Evolutionary conservation across 2,329 filamentous ascomycete species (phyloP).

Genomic region (Clonostachys rosea): DNA sequence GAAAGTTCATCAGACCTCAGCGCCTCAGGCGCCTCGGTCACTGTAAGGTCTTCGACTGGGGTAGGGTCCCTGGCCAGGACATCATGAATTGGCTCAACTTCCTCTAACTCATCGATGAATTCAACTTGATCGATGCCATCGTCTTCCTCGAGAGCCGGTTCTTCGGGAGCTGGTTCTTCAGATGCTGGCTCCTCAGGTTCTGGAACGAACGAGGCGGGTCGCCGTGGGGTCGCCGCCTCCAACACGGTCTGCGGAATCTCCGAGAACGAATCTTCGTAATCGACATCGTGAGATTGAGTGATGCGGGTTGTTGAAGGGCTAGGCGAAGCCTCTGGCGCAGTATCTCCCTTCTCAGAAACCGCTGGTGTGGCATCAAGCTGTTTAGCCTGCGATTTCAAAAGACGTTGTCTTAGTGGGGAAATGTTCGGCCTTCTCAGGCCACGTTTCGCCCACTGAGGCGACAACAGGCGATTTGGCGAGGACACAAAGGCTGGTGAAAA

Average conservation of each 20-base stretch:
- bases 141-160: not conserved
- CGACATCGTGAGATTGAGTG: not conserved
- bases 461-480: not conserved
- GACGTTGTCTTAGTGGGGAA: slow-evolving; percentile 1
- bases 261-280: slow-evolving; percentile 52
- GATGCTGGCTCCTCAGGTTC: slow-evolving; percentile 2
- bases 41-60: too few relatives aligned
- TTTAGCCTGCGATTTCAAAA: not conserved
- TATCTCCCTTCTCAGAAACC: too few relatives aligned
- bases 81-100: slow-evolving; percentile 3
- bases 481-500: not conserved
- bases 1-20: not conserved
- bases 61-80: too few relatives aligned
- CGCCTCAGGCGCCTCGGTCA: not conserved
- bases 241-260: slow-evolving; percentile 48
- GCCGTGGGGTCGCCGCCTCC: slow-evolving; percentile 40
- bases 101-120: slow-evolving; percentile 2
- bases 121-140: not conserved
- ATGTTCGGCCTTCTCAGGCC: slow-evolving; percentile 24
- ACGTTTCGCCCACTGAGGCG: slow-evolving; percentile 12
- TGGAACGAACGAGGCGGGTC: slow-evolving; percentile 4
- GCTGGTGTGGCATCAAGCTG: not conserved
- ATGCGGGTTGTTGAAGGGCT: not conserved
- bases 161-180: slow-evolving; percentile 1
- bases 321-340: not conserved